These are phyloP conservation scores for Penicillium sp. DNA, from an alignment of 2,329 filamentous ascomycete genomes.

Conservation along the genomic window DNA sequence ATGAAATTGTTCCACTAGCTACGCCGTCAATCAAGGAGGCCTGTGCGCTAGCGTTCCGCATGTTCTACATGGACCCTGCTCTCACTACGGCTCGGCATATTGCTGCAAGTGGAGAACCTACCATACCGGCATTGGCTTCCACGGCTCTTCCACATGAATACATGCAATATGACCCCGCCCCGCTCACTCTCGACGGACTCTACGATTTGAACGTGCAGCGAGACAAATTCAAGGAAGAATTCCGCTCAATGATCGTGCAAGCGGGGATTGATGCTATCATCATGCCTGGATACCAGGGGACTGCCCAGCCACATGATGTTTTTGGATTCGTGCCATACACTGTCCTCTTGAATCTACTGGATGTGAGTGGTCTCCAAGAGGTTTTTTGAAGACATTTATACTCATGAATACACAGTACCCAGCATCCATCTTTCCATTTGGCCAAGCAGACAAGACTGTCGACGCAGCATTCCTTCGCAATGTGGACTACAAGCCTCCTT, in stretches of 20 bases:
- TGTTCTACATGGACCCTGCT: slow-evolving; percentile 24
- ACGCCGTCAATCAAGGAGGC: slow-evolving; percentile 9
- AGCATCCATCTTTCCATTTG: slow-evolving; percentile 45
- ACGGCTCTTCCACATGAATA: slow-evolving; percentile 20
- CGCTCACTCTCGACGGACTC: not conserved
- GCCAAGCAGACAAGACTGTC: slow-evolving; percentile 38
- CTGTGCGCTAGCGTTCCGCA: slow-evolving; percentile 12
- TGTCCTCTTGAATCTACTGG: not conserved
- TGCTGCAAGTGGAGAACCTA: slow-evolving; percentile 17
- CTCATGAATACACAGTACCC: slow-evolving; percentile 40
- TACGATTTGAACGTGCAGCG: slow-evolving; percentile 3
- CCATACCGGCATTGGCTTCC: slow-evolving; percentile 21
- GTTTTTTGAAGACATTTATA: too few relatives aligned
- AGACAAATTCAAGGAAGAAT: slow-evolving; percentile 10
- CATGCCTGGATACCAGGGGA: slow-evolving; percentile 21
- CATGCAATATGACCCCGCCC: not conserved
- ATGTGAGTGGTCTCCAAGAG: not conserved
- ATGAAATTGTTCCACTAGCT: slow-evolving; percentile 15
- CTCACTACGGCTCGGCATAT: slow-evolving; percentile 17
- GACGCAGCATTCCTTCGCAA: slow-evolving; percentile 28
- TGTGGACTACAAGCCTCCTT: slow-evolving; percentile 17
- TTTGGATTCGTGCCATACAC: slow-evolving; percentile 23
- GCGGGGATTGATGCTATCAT: slow-evolving; percentile 18
- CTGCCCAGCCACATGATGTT: slow-evolving; percentile 21
- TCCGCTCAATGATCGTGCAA: not conserved